phyloP scores from a whole-genome alignment of 805 yeast species.

The Priceomyces haplophilus region DNA sequence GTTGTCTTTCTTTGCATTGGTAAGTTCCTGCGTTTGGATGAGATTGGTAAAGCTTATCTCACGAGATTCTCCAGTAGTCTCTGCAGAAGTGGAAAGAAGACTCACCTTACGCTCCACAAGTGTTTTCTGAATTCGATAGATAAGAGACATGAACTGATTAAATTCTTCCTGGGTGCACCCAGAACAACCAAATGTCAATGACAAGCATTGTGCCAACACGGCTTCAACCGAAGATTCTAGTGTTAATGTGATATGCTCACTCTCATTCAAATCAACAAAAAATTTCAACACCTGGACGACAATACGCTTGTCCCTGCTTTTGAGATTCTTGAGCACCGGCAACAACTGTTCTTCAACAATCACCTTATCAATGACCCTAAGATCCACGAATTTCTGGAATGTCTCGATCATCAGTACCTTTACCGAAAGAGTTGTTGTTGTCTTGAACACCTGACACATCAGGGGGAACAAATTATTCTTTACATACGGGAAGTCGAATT shows the following conservation, averaged over 20 bases:
- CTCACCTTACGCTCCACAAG: slow-evolving; percentile 19
- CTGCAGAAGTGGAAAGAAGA: neutral
- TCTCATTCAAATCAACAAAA: slow-evolving; percentile 50
- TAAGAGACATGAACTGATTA: slow-evolving; percentile 21
- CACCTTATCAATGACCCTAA: slow-evolving; percentile 64
- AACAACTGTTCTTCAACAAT: slow-evolving; percentile 73
- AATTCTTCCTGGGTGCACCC: slow-evolving; percentile 37
- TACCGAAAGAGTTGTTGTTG: slow-evolving; percentile 79
- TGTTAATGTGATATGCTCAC: slow-evolving; percentile 28
- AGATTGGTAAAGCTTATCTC: slow-evolving; percentile 25
- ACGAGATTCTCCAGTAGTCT: neutral
- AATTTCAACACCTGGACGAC: slow-evolving; percentile 46
- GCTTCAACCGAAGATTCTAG: slow-evolving; percentile 27
- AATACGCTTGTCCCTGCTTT: slow-evolving; percentile 70
- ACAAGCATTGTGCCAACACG: slow-evolving; percentile 30
- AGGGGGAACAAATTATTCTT: slow-evolving; percentile 76
- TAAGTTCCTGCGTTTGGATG: slow-evolving; percentile 27
- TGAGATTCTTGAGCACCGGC: slow-evolving; percentile 74
- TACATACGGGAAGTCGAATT: slow-evolving; percentile 64
- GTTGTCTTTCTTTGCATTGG: slow-evolving; percentile 20
- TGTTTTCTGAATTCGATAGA: slow-evolving; percentile 20
- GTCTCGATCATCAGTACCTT: slow-evolving; percentile 66
- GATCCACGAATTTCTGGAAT: slow-evolving; percentile 54
- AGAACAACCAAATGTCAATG: slow-evolving; percentile 35
- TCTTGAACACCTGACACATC: slow-evolving; percentile 68